These are phyloP conservation scores for Suhomyces taliae DNA, from an alignment of 1,139 yeast species.

Conservation along the genomic window DNA sequence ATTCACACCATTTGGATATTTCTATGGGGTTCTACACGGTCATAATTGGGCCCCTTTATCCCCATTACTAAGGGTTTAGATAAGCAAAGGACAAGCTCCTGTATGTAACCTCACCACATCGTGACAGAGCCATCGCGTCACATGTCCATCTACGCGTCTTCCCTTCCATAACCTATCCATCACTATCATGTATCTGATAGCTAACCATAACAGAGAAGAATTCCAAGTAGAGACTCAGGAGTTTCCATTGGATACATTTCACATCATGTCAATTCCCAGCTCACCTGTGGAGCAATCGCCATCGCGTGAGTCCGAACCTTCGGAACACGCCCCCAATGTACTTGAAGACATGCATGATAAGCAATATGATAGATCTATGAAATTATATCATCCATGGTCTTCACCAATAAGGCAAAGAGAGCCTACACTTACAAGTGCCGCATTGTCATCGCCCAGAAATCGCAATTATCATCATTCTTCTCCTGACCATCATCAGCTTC, in stretches of 20 bases:
- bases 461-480: slow-evolving; percentile 8
- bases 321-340: slow-evolving; percentile 3
- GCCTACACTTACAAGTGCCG: not conserved
- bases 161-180: not conserved
- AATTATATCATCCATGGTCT: slow-evolving; percentile 9
- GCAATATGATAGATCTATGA: slow-evolving; percentile 12
- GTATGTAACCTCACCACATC: not conserved
- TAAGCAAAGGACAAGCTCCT: too few relatives aligned
- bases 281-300: slow-evolving; percentile 7
- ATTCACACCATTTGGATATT: too few relatives aligned
- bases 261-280: slow-evolving; percentile 14
- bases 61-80: too few relatives aligned
- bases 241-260: slow-evolving; percentile 13
- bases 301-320: not conserved
- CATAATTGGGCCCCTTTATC: too few relatives aligned
- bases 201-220: slow-evolving; percentile 2
- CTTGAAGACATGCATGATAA: slow-evolving; percentile 10
- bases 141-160: slow-evolving; percentile 4
- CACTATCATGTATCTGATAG: slow-evolving; percentile 1
- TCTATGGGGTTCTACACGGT: too few relatives aligned
- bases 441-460: slow-evolving; percentile 4
- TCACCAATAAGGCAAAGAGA: slow-evolving; percentile 5
- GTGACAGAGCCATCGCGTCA: not conserved
- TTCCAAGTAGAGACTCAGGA: slow-evolving; percentile 13
- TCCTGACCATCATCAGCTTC: not conserved